Conservation (phyloP, 2,329 filamentous ascomycete species). For the Aspergillus thermomutatus region DNA sequence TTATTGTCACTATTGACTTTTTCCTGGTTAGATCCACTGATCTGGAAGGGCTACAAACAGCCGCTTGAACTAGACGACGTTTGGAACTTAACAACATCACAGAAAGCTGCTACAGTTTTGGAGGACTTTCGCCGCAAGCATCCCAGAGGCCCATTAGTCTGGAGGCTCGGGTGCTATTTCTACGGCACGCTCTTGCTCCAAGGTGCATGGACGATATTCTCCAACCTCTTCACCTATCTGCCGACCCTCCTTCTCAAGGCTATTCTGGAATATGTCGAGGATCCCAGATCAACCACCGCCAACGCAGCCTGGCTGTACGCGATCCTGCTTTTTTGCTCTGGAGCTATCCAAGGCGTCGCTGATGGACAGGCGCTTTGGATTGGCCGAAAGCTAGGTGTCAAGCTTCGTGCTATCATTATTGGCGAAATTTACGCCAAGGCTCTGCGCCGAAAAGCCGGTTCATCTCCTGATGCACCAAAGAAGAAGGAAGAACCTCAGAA, state of each 20-base stretch:
- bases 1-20: conserved; percentile 85
- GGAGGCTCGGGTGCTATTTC: conserved; percentile 83
- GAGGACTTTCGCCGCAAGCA: conserved; percentile 80
- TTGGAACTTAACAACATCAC: conserved; percentile 85
- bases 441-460: conserved; percentile 81
- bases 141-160: conserved; percentile 73
- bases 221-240: conserved; percentile 81
- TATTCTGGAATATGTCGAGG: conserved; percentile 91
- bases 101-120: conserved; percentile 80
- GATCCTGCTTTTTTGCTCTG: conserved; percentile 79
- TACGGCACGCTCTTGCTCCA: conserved; percentile 71
- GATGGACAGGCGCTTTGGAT: conserved; percentile 90
- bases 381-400: conserved; percentile 89
- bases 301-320: conserved; percentile 97
- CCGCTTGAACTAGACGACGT: conserved; percentile 79
- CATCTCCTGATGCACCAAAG: conserved; percentile 69
- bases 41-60: conserved; percentile 84
- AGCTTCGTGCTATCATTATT: conserved; percentile 88
- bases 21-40: conserved; percentile 82
- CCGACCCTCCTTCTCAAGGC: conserved; percentile 87
- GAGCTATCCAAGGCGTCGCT: conserved; percentile 74
- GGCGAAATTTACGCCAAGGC: conserved; percentile 98
- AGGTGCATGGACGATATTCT: conserved; percentile 73
- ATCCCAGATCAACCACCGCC: conserved; percentile 67
- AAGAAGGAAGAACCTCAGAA: conserved; percentile 52